A percentile compares a stretch with the other conserved stretches of the same genome.
Evolutionary conservation across 177 flowering plant genomes (phyloP).

Genomic region (Tripterygium wilfordii): DNA sequence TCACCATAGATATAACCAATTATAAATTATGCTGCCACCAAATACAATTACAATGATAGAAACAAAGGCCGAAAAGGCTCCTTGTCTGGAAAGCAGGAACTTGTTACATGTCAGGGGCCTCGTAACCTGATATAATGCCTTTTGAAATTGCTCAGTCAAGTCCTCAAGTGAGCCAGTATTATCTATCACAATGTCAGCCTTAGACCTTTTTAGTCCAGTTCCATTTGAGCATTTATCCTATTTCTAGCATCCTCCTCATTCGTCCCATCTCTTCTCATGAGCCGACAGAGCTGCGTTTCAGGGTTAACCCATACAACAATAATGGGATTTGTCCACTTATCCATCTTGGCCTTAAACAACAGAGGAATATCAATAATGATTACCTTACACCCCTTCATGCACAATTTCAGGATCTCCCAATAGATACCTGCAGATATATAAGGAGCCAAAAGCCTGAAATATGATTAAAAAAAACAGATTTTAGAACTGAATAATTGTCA

Average conservation of each 20-base stretch:
- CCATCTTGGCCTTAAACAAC: constrained; percentile 85
- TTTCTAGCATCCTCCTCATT: constrained; percentile 70
- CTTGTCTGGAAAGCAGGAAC: constrained; percentile 65
- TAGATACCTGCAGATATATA: constrained; percentile 79
- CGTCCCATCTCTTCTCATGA: constrained; percentile 64
- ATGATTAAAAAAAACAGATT: neutral
- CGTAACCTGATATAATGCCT: constrained; percentile 46
- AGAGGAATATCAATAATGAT: constrained; percentile 84
- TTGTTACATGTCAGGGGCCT: constrained; percentile 79
- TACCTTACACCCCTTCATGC: constrained; percentile 70
- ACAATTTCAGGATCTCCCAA: constrained; percentile 62
- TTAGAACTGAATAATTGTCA: too few species aligned
- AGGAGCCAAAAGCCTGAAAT: constrained; percentile 79
- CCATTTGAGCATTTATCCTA: constrained; percentile 76
- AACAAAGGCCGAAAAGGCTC: constrained; percentile 48
- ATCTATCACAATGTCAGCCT: constrained; percentile 77
- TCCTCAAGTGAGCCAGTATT: constrained; percentile 74
- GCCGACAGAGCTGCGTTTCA: constrained; percentile 76
- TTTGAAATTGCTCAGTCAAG: constrained; percentile 49
- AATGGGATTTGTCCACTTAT: constrained; percentile 71
- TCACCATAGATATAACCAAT: too few species aligned
- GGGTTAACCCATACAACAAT: constrained; percentile 91
- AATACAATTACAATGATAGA: constrained; percentile 42
- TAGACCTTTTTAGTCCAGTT: constrained; percentile 57
- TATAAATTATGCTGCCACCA: constrained; percentile 31